Percentiles rank a stretch among this genome's conserved stretches.
These are phyloP conservation scores for Schizonepeta tenuifolia DNA, from an alignment of 257 asterid genomes.

Conservation along the genomic window DNA sequence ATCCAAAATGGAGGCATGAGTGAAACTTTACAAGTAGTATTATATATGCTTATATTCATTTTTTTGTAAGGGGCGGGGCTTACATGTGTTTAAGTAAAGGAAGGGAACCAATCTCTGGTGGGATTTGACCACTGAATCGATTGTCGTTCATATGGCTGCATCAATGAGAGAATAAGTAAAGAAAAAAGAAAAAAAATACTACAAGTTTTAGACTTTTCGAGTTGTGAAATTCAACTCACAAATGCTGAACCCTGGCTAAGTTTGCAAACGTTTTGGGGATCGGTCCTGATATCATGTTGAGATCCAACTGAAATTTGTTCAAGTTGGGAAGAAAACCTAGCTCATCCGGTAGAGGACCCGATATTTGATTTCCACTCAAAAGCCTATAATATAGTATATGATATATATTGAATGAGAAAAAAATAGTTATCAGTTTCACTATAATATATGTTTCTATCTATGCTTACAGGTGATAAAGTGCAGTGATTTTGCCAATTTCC, in stretches of 20 bases:
- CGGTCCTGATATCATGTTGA: constrained; percentile 50
- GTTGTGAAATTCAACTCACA: constrained; percentile 39
- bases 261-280: constrained; percentile 56
- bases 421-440: neutral
- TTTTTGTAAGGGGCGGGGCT: constrained; percentile 9
- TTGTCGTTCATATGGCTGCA: constrained; percentile 65
- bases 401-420: neutral
- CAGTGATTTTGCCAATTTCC: constrained; percentile 51
- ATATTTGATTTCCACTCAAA: constrained; percentile 49
- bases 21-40: neutral
- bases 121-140: constrained; percentile 52
- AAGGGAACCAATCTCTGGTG: constrained; percentile 47
- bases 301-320: constrained; percentile 51
- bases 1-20: neutral
- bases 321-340: constrained; percentile 53
- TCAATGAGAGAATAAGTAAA: neutral
- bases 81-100: constrained; percentile 52
- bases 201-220: neutral
- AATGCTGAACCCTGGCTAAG: constrained; percentile 46
- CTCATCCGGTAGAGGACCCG: constrained; percentile 55
- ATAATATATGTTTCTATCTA: neutral
- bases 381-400: constrained; percentile 33
- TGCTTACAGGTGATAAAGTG: constrained; percentile 48
- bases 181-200: too few relatives aligned
- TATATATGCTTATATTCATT: neutral